Evolutionary conservation across 1,284 basidiomycete species (phyloP).

Genomic region (Apiotrichum brassicae): DNA sequence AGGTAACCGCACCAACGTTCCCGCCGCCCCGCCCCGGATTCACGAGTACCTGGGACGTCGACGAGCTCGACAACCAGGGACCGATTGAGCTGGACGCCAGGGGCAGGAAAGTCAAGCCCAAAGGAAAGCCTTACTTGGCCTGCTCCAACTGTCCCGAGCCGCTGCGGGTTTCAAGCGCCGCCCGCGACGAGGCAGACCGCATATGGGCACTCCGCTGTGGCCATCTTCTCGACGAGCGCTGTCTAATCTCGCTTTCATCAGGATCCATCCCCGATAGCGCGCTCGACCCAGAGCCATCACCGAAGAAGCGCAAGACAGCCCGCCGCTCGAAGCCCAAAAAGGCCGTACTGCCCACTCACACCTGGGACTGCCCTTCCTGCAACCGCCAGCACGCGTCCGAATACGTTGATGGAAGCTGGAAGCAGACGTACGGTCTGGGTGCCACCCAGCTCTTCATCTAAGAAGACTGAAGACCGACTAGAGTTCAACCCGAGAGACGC

Average conservation of each 20-base stretch:
- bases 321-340: neutral
- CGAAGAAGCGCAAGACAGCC: conserved; percentile 6
- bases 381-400: conserved; percentile 23
- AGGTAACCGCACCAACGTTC: conserved; percentile 12
- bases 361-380: conserved; percentile 36
- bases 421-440: conserved; percentile 26
- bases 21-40: conserved; percentile 16
- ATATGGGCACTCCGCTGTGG: conserved; percentile 45
- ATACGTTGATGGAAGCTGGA: conserved; percentile 25
- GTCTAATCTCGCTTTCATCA: conserved; percentile 23
- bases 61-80: conserved; percentile 9
- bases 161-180: conserved; percentile 32
- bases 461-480: too few species aligned
- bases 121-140: conserved; percentile 23
- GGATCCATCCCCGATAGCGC: neutral
- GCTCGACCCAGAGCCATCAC: neutral
- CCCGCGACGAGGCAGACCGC: conserved; percentile 28
- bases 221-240: conserved; percentile 44
- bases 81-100: conserved; percentile 24
- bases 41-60: conserved; percentile 26
- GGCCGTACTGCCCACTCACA: conserved; percentile 10
- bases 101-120: conserved; percentile 20
- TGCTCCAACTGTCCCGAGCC: conserved; percentile 37
- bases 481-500: too few species aligned
- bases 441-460: conserved; percentile 10